Evolutionary conservation across 2,329 filamentous ascomycete genomes (phyloP).

Genomic region (Geosmithia flava): DNA sequence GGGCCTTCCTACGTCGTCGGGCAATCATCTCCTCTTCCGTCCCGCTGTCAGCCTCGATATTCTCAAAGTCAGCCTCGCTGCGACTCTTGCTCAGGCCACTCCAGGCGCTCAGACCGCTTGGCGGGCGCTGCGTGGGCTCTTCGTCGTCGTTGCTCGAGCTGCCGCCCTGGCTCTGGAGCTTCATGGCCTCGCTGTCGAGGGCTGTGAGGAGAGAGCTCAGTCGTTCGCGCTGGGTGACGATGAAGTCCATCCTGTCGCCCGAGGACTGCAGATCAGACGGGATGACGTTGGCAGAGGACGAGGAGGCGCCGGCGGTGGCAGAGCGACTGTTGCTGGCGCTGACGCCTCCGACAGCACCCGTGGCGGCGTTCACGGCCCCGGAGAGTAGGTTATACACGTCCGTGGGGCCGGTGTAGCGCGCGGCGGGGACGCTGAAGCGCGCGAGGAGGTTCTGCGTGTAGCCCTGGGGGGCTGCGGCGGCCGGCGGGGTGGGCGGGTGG

Average conservation of each 20-base stretch:
- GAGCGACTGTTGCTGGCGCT: conserved; percentile 6
- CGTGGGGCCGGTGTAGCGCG: conserved; percentile 39
- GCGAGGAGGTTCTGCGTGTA: conserved; percentile 78
- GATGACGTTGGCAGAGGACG: conserved; percentile 38
- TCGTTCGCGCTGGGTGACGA: conserved; percentile 66
- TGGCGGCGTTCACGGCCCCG: conserved; percentile 55
- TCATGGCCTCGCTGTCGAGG: conserved; percentile 66
- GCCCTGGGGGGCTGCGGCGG: conserved; percentile 31
- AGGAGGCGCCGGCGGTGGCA: conserved; percentile 22
- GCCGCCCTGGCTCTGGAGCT: conserved; percentile 23
- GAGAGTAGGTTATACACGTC: conserved; percentile 74
- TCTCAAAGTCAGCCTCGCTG: conserved; percentile 82
- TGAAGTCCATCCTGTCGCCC: conserved; percentile 59
- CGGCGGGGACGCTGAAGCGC: conserved; percentile 71
- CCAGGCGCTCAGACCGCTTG: conserved; percentile 33
- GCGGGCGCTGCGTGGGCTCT: conserved; percentile 24
- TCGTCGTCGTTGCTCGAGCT: conserved; percentile 12
- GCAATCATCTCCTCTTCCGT: conserved; percentile 34
- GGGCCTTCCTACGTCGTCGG: conserved; percentile 18
- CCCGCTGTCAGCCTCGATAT: conserved; percentile 65
- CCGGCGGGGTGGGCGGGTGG: conserved; percentile 20
- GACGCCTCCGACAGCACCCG: conserved; percentile 23
- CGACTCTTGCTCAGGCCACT: conserved; percentile 64
- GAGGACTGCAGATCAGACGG: conserved; percentile 54
- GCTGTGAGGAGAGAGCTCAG: conserved; percentile 63